These are phyloP conservation scores for Leptographium galeiforme DNA, from an alignment of 2,329 filamentous ascomycete genomes.

Conservation along the genomic window DNA sequence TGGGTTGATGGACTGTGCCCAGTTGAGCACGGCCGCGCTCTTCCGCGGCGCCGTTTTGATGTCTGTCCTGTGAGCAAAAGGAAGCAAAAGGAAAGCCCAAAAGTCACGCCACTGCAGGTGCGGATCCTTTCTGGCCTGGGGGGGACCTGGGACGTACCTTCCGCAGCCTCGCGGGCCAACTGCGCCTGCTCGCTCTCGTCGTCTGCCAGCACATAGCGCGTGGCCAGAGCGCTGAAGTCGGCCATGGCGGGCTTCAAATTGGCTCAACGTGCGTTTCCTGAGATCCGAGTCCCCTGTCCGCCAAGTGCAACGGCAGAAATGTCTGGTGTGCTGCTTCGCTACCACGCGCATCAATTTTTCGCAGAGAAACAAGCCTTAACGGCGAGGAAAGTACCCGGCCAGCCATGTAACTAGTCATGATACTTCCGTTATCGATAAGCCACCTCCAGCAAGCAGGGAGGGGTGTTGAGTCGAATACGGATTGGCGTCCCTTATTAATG, in stretches of 20 bases:
- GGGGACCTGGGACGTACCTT: conserved; percentile 6
- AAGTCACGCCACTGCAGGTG: too few relatives aligned
- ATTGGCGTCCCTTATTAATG: too few relatives aligned
- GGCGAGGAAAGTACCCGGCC: not conserved
- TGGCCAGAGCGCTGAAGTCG: conserved; percentile 13
- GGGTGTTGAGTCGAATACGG: too few relatives aligned
- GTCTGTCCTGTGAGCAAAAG: conserved; percentile 4
- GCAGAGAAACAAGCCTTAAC: too few relatives aligned
- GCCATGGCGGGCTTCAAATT: conserved; percentile 7
- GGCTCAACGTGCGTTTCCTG: not conserved
- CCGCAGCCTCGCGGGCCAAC: conserved; percentile 10
- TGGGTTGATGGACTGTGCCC: conserved; percentile 17
- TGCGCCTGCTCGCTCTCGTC: conserved; percentile 10
- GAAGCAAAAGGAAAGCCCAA: not conserved
- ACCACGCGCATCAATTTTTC: too few relatives aligned
- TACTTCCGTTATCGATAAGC: not conserved
- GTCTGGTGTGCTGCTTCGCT: too few relatives aligned
- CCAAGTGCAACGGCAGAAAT: too few relatives aligned
- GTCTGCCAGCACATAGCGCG: conserved; percentile 14
- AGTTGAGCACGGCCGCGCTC: conserved; percentile 12
- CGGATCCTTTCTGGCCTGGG: too few relatives aligned
- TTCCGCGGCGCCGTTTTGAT: conserved; percentile 11
- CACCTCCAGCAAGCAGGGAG: not conserved
- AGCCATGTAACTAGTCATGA: not conserved
- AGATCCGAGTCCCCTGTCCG: not conserved